Conservation (phyloP, 306 rosid genomes). For the Dicorynia guianensis region DNA sequence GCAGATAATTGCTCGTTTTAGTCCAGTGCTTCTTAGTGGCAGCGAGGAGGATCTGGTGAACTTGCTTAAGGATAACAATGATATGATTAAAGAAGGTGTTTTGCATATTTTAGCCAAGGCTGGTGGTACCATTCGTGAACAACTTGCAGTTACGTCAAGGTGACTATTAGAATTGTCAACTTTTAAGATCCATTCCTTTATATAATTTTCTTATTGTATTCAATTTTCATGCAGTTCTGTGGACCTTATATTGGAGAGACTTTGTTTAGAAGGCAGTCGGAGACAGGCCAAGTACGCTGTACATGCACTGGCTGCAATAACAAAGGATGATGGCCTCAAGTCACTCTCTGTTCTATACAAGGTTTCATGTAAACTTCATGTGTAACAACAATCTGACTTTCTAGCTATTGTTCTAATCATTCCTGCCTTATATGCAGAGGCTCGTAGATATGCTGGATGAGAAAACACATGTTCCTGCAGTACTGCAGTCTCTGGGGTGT, state of each 20-base stretch:
- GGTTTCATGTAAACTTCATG: constrained; percentile 61
- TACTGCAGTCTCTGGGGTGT: constrained; percentile 96
- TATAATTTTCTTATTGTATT: constrained; percentile 41
- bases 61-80: constrained; percentile 86
- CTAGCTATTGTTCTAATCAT: constrained; percentile 39
- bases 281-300: constrained; percentile 98
- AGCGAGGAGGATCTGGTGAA: constrained; percentile 78
- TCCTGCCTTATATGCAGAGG: constrained; percentile 62
- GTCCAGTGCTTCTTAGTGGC: constrained; percentile 84
- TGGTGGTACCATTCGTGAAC: constrained; percentile 90
- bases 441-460: constrained; percentile 94
- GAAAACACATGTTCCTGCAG: constrained; percentile 83
- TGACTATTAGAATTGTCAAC: constrained; percentile 39
- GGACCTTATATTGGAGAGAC: constrained; percentile 85
- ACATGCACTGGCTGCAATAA: constrained; percentile 92
- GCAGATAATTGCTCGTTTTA: constrained; percentile 92
- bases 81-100: constrained; percentile 80
- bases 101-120: constrained; percentile 88
- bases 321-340: constrained; percentile 95
- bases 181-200: constrained; percentile 33
- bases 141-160: constrained; percentile 83
- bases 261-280: constrained; percentile 92
- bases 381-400: constrained; percentile 29
- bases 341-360: constrained; percentile 95
- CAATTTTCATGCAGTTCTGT: constrained; percentile 73